Percentiles rank a stretch among this genome's conserved stretches.
phyloP scores from a whole-genome alignment of 345 rosid species.

The Zanthoxylum bungeanum region DNA sequence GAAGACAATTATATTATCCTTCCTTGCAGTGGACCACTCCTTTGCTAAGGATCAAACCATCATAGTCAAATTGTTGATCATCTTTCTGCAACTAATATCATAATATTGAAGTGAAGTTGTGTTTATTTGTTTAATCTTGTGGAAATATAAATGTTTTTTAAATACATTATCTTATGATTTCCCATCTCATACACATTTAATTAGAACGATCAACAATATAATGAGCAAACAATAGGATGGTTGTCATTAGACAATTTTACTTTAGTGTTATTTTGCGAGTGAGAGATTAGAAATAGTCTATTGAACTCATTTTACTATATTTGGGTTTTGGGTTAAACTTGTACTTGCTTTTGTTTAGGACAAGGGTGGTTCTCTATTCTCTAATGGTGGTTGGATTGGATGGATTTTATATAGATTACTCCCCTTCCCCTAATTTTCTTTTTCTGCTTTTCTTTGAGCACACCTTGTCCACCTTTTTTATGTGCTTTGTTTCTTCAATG shows the following conservation, averaged over 20 bases:
- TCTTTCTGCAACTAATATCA: neutral
- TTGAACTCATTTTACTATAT: neutral
- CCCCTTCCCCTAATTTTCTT: neutral
- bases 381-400: neutral
- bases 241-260: neutral
- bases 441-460: neutral
- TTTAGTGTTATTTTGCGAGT: neutral
- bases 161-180: neutral
- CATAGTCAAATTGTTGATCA: neutral
- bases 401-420: neutral
- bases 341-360: neutral
- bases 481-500: neutral
- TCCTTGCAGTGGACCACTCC: neutral
- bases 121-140: neutral
- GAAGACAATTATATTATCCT: neutral
- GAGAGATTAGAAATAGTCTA: neutral
- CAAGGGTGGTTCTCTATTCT: neutral
- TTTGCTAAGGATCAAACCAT: neutral
- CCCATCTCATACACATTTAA: neutral
- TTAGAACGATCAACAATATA: too few species aligned
- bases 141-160: neutral
- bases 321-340: neutral
- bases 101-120: neutral
- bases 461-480: neutral
- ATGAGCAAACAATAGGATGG: neutral